Evolutionary conservation across 257 asterid genomes (phyloP), one percentile per base, ranked within the genome.

Genomic region (Cruciata laevipes): DNA sequence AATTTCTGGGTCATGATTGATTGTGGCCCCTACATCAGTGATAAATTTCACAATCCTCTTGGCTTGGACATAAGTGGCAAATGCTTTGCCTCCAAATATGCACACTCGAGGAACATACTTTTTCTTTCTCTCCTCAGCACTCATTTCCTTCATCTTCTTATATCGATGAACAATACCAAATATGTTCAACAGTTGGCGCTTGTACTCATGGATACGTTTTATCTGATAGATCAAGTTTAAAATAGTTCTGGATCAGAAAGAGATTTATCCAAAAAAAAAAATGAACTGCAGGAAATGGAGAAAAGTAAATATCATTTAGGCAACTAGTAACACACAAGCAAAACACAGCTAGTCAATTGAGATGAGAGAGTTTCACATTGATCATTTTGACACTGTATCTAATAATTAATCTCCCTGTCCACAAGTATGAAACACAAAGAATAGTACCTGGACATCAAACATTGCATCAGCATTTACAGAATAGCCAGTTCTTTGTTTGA

Each of bases 401-500:
- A 21, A 11, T 8, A 44, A 11, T 17, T 11, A 65, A 65, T 1
- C 8, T 0, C 23, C 70, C 61, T 42, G 16, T 23, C 47, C 12
- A 62, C 49, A 73, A 47, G 63, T 10, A 37, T 63, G 24, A 40
- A 73, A 37, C 53, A 53, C 37, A 68, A 66, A 68, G 76, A 66
- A 75, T 65, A 42, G 71, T 72, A 89, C 96, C 89, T 89, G 96
- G 76, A 89, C 79, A 77, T 89, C 96, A 71, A 89, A 89, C 95
- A 89, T 82, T 75, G 95, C 88, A 76, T 89, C 91, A 40, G 95
- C 90, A 81, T 73, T 87, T 68, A 89, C 82, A 47, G 82, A 73
- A 80, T 89, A 89, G 61, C 96, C 96, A 55, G 96, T 89, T 76
- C 73, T 89, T 68, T 89, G 89, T 77, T 85, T 86, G 77, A 89